These are phyloP conservation scores for Aechmea fasciata DNA, from an alignment of 176 grass and related monocot species.

Conservation along the genomic window DNA sequence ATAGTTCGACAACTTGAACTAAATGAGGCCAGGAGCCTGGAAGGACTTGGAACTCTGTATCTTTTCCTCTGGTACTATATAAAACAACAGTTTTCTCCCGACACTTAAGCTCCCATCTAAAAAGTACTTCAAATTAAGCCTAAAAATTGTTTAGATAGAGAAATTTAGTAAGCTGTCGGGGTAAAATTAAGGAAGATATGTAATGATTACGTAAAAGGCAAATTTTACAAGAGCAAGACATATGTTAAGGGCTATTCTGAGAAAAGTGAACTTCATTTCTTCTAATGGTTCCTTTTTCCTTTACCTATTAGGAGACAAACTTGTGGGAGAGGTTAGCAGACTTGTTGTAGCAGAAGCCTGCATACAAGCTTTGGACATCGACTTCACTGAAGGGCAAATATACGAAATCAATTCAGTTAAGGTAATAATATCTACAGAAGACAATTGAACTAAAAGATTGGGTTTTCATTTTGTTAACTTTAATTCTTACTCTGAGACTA, in stretches of 20 bases:
- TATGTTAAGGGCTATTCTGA: neutral
- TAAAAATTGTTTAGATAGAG: too few relatives aligned
- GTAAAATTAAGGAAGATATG: too few relatives aligned
- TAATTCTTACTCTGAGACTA: neutral
- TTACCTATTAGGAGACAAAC: slow-evolving; percentile 52
- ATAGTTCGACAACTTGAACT: too few relatives aligned
- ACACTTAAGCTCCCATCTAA: too few relatives aligned
- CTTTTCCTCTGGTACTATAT: too few relatives aligned
- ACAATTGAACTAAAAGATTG: neutral
- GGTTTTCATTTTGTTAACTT: neutral
- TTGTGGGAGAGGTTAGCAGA: slow-evolving; percentile 88
- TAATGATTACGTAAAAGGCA: too few relatives aligned
- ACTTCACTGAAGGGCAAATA: slow-evolving; percentile 66
- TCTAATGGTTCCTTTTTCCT: neutral
- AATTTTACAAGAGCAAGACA: too few relatives aligned
- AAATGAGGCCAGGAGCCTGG: too few relatives aligned
- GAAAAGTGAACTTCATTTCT: neutral
- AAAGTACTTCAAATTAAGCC: too few relatives aligned
- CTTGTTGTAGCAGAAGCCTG: slow-evolving; percentile 95
- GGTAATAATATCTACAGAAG: slow-evolving; percentile 24
- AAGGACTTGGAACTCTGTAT: too few relatives aligned
- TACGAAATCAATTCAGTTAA: slow-evolving; percentile 96
- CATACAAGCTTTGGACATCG: slow-evolving; percentile 85
- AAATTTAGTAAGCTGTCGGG: too few relatives aligned
- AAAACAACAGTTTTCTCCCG: too few relatives aligned